Evolutionary conservation across 1,284 basidiomycete genomes (phyloP).

Genomic region (Ustilago nuda): DNA sequence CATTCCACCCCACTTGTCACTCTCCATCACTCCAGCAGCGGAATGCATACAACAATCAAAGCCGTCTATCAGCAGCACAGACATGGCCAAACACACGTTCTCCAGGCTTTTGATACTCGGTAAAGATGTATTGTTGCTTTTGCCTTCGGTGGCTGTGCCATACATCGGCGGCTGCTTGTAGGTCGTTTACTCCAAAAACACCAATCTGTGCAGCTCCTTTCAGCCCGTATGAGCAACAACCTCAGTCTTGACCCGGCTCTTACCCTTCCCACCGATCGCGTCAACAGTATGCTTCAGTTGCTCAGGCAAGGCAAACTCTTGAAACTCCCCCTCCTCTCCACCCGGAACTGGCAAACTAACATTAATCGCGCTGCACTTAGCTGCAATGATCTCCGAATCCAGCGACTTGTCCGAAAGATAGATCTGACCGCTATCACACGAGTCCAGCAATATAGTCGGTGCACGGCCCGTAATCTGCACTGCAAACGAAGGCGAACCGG

Average conservation of each 20-base stretch:
- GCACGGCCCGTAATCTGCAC: slow-evolving; percentile 89
- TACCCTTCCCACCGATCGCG: slow-evolving; percentile 79
- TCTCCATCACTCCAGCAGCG: neutral
- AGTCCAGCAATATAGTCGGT: slow-evolving; percentile 93
- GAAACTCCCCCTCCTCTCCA: slow-evolving; percentile 90
- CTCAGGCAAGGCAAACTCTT: slow-evolving; percentile 91
- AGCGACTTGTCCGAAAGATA: slow-evolving; percentile 89
- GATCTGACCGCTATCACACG: slow-evolving; percentile 93
- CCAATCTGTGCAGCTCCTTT: neutral
- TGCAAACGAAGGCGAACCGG: slow-evolving; percentile 90
- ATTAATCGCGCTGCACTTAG: slow-evolving; percentile 95
- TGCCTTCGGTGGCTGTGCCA: neutral
- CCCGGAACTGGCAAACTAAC: slow-evolving; percentile 86
- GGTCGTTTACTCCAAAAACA: neutral
- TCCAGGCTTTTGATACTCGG: neutral
- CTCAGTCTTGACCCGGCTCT: slow-evolving; percentile 69
- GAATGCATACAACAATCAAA: neutral
- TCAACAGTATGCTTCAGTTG: slow-evolving; percentile 90
- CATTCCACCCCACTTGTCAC: neutral
- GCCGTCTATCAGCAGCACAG: too few species aligned
- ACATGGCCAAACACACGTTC: too few species aligned
- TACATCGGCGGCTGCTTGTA: neutral
- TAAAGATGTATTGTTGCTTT: neutral
- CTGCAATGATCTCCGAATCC: slow-evolving; percentile 86
- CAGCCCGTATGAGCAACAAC: slow-evolving; percentile 64